Conservation (phyloP, 2,329 filamentous ascomycete genomes). For the Penicillium hordei region DNA sequence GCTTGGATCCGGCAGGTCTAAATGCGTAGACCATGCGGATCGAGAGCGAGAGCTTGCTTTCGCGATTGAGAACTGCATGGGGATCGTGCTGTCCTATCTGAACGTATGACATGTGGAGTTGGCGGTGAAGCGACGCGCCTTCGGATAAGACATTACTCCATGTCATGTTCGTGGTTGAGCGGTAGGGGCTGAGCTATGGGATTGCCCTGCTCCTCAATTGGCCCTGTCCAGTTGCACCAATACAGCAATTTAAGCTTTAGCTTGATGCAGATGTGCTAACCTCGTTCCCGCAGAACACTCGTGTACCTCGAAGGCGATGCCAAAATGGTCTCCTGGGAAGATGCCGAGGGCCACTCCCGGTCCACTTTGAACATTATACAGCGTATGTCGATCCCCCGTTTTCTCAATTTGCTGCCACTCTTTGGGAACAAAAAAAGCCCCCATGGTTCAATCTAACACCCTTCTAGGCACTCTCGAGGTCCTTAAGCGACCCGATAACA, state of each 20-base stretch:
- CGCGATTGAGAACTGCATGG: not conserved
- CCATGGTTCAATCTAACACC: not conserved
- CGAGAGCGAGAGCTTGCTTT: not conserved
- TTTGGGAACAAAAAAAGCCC: not conserved
- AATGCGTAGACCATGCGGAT: not conserved
- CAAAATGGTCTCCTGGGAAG: constrained; percentile 64
- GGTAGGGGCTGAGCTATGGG: no score
- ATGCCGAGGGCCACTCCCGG: constrained; percentile 65
- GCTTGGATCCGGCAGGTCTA: not conserved
- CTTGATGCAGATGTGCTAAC: not conserved
- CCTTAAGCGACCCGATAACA: constrained; percentile 31
- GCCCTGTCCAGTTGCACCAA: not conserved
- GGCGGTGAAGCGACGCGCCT: not conserved
- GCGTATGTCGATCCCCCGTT: constrained; percentile 57
- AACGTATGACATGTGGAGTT: not conserved
- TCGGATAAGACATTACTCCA: not conserved
- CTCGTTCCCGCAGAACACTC: constrained; percentile 58
- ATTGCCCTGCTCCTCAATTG: not conserved
- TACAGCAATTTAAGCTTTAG: not conserved
- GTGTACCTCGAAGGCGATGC: constrained; percentile 85
- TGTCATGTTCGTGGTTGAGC: not conserved
- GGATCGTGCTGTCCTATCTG: not conserved
- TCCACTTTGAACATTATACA: constrained; percentile 70
- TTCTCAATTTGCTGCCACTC: not conserved
- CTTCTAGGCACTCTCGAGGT: constrained; percentile 35